Evolutionary conservation across 805 yeast species (phyloP), one percentile per base, ranked within the genome.

Genomic region (Clavispora fructus): DNA sequence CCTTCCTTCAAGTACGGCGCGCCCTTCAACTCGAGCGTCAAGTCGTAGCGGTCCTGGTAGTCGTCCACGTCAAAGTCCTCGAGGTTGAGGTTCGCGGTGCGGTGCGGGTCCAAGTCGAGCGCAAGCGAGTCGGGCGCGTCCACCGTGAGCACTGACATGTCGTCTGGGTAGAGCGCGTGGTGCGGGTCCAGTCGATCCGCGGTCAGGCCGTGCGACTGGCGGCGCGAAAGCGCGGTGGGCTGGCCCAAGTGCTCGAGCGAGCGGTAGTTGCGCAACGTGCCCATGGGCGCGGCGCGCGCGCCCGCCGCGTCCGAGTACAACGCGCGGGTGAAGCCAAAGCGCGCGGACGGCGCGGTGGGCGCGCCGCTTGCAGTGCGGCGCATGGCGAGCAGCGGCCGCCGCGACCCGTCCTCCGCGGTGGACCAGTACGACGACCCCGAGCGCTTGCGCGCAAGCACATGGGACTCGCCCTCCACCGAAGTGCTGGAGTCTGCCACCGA

Each of bases 1-100:
- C 94, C 92, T 64, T 85, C 92, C 58, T 85, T 83, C 46, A 82
- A 73, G 80, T 87, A 85, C 1, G 94, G 92, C 0, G 91, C 81
- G 1, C 92, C 92, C 43, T 75, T 74, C 40, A 80, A 68, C 56
- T 83, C 90, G 47, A 84, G 67, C 33, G 77, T 78, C 52, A 78
- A 71, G 61, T 84, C 89, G 47, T 73, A 75, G 29, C 74, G 74
- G 52, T 69, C 77, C 52, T 71, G 75, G 55, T 63, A 72, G 45
- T 70, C 69, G 35, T 65, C 63, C 13, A 67, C 65, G 49, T 69
- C 62, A 42, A 71, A 72, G 45, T 67, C 61, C 41, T 71, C 74
- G 44, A 68, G 49, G n/a, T 49, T 49, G 23, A 49, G 53, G 19
- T n/a, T 14, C n/a, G 17, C 9, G n/a, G 37, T 6, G 37, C 37